Conservation (phyloP, 176 grass and related monocot species). For the Lolium rigidum region DNA sequence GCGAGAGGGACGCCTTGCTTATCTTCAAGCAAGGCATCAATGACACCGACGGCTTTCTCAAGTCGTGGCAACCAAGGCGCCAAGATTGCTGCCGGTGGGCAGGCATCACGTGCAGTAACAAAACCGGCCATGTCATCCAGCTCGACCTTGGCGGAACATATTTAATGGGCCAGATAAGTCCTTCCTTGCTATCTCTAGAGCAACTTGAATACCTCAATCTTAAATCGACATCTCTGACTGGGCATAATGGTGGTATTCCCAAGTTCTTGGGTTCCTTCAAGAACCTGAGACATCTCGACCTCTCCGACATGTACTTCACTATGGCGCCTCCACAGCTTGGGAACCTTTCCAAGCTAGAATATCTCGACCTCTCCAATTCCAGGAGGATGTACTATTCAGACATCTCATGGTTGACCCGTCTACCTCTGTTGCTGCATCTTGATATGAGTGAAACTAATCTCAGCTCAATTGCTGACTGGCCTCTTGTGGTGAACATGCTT, state of each 20-base stretch:
- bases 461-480: neutral
- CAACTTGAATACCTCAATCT: constrained; percentile 39
- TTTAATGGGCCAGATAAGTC: constrained; percentile 42
- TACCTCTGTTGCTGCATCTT: neutral
- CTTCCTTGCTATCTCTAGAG: constrained; percentile 35
- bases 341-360: constrained; percentile 21
- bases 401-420: neutral
- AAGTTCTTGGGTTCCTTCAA: constrained; percentile 39
- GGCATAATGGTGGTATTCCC: neutral
- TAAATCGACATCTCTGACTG: rapidly evolving
- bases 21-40: constrained; percentile 46
- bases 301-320: neutral
- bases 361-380: neutral
- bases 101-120: constrained; percentile 41
- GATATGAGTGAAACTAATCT: neutral
- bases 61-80: neutral
- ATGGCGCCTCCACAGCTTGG: constrained; percentile 1
- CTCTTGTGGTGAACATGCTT: neutral
- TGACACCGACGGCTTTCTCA: rapidly evolving
- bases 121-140: neutral
- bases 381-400: neutral
- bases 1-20: constrained; percentile 45
- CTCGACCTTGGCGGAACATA: neutral
- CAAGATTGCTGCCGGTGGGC: constrained; percentile 50
- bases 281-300: constrained; percentile 30